phyloP scores from a whole-genome alignment of 1,284 basidiomycete species.

The Cryptococcus sp. region DNA sequence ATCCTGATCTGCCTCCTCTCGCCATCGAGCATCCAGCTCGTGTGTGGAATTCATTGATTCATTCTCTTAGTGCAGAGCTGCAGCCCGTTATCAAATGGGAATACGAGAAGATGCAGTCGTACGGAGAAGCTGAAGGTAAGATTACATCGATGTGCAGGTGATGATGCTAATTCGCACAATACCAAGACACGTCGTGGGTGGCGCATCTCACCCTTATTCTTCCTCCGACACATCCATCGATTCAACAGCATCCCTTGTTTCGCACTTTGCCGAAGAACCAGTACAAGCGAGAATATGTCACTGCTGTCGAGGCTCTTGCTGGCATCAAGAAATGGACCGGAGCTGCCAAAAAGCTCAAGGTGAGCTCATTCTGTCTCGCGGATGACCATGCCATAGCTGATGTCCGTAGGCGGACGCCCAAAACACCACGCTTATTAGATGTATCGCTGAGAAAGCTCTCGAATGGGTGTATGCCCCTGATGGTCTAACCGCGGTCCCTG shows the following conservation, averaged over 20 bases:
- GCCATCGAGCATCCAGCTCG: slow-evolving; percentile 39
- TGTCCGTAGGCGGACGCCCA: slow-evolving; percentile 33
- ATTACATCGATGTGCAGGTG: not conserved
- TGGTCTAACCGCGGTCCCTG: slow-evolving; percentile 5
- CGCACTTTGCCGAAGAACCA: slow-evolving; percentile 25
- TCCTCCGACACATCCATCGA: slow-evolving; percentile 33
- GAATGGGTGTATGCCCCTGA: slow-evolving; percentile 28
- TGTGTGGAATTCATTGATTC: slow-evolving; percentile 42
- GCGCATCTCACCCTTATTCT: slow-evolving; percentile 37
- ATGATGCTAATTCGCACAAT: not conserved
- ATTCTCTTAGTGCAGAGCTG: slow-evolving; percentile 25
- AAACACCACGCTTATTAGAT: slow-evolving; percentile 29
- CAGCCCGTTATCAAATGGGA: slow-evolving; percentile 42
- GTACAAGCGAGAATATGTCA: slow-evolving; percentile 30
- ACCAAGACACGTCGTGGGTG: slow-evolving; percentile 3
- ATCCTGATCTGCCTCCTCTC: slow-evolving; percentile 31
- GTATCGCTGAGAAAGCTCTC: slow-evolving; percentile 33
- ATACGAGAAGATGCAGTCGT: slow-evolving; percentile 19
- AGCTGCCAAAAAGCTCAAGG: slow-evolving; percentile 28
- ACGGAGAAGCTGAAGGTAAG: slow-evolving; percentile 1
- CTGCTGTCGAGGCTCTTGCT: slow-evolving; percentile 24
- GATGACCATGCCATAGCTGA: slow-evolving; percentile 2
- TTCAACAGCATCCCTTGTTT: slow-evolving; percentile 24
- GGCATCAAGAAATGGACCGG: slow-evolving; percentile 35
- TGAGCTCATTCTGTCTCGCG: slow-evolving; percentile 10